phyloP scores from a whole-genome alignment of 1,284 basidiomycete species.

The Chondrostereum purpureum region DNA sequence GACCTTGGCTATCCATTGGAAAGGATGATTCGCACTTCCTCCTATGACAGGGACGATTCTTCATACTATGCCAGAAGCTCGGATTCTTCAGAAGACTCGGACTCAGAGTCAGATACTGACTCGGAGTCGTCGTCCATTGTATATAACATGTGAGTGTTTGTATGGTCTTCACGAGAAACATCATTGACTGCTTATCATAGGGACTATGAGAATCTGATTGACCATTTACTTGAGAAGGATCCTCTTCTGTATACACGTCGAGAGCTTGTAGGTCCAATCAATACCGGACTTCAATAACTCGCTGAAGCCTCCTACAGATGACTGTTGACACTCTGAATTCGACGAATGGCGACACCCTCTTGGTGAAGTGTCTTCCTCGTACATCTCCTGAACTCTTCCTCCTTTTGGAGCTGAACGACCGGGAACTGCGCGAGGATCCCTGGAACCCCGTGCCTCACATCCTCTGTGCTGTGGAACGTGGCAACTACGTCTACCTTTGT shows the following conservation, averaged over 20 bases:
- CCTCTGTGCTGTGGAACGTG: conserved; percentile 33
- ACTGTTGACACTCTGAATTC: conserved; percentile 7
- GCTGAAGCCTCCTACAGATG: neutral
- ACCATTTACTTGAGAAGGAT: conserved; percentile 6
- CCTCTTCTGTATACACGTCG: neutral
- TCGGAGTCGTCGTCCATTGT: conserved; percentile 6
- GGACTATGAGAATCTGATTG: conserved; percentile 12
- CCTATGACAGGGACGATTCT: neutral
- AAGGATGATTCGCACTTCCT: neutral
- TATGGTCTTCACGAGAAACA: neutral
- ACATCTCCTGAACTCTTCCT: conserved; percentile 30
- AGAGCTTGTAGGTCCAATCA: neutral
- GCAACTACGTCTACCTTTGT: conserved; percentile 31
- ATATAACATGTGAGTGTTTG: conserved; percentile 10
- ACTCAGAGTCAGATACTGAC: neutral
- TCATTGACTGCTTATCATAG: conserved; percentile 1
- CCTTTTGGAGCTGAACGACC: conserved; percentile 36
- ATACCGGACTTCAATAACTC: conserved; percentile 2
- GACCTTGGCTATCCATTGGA: conserved; percentile 1
- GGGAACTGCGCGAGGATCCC: conserved; percentile 36
- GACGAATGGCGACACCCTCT: conserved; percentile 14
- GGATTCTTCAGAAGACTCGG: neutral
- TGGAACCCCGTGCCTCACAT: conserved; percentile 48
- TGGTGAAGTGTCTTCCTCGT: conserved; percentile 29
- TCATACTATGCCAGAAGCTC: neutral